Evolutionary conservation across 768 basidiomycete genomes (phyloP).

Genomic region (Sarcomyxa edulis): DNA sequence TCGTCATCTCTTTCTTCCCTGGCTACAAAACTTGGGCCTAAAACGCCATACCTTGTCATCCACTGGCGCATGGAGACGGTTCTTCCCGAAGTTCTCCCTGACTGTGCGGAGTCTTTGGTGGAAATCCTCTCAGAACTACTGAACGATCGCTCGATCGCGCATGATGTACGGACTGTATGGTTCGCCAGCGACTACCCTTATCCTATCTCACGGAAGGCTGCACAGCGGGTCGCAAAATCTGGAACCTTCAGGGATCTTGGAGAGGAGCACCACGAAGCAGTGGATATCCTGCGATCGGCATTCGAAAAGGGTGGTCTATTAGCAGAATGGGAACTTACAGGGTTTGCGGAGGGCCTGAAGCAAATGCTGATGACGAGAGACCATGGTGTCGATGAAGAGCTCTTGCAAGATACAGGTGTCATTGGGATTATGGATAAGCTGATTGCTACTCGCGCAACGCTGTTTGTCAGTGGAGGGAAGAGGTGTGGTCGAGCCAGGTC

Average conservation of each 20-base stretch:
- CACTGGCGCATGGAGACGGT: too few species aligned
- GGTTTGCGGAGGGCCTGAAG: slow-evolving; percentile 29
- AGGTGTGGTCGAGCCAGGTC: slow-evolving; percentile 46
- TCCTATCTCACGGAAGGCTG: slow-evolving; percentile 19
- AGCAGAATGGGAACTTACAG: slow-evolving; percentile 35
- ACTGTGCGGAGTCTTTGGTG: too few species aligned
- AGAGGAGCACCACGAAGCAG: slow-evolving; percentile 37
- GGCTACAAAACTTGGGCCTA: too few species aligned
- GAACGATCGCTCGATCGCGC: too few species aligned
- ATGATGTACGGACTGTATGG: too few species aligned
- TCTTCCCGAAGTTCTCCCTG: too few species aligned
- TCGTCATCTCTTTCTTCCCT: slow-evolving; percentile 33
- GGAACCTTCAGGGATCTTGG: slow-evolving; percentile 43
- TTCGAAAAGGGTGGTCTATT: slow-evolving; percentile 38
- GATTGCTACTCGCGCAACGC: slow-evolving; percentile 38
- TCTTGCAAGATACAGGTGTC: slow-evolving; percentile 44
- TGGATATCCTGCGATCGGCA: slow-evolving; percentile 34
- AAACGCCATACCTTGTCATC: too few species aligned
- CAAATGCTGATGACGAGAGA: too few species aligned
- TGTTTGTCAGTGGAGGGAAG: slow-evolving; percentile 46
- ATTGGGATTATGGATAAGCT: slow-evolving; percentile 54
- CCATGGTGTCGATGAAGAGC: slow-evolving; percentile 18
- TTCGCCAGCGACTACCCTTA: too few species aligned
- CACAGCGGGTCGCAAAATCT: slow-evolving; percentile 21
- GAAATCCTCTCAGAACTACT: too few species aligned